Base-by-base conservation (phyloP, 139 green algal genomes). In the Chlorella sorokiniana region DNA sequence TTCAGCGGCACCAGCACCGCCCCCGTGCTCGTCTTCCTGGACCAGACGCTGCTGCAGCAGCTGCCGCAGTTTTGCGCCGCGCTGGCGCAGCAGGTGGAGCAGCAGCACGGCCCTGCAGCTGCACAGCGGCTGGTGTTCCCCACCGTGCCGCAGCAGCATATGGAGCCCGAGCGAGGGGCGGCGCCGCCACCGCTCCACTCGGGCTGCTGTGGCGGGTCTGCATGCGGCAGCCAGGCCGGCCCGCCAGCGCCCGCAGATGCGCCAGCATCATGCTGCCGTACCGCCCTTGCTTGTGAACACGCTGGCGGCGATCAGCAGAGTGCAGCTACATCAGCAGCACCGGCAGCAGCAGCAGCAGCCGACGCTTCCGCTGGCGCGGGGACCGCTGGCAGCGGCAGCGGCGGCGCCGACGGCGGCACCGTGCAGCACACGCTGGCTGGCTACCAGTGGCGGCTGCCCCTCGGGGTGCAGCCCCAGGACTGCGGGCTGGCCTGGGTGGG, bases 401-500 rank as follows among this genome's bases (percentile, higher is more conserved):
- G 20, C 23, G 7, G 38, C 61, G 67, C 41, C 31, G 33, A 31
- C 33, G 31, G 41, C n/a, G 63, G 63, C 44, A 64, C 42, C 45
- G n/a, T 27, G 1, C 42, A 31, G 29, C 71, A 81, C 42, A 70
- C 20, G 41, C 59, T 89, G 42, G 84, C 68, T 42, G 87, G 87
- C n/a, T 83, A 87, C 40, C 35, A 45, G 18, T 91, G 83, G 88
- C 37, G 76, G 41, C 63, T 76, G 35, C 78, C 64, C 1, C 37
- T 40, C 10, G 78, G 65, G 8, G 29, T 59, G 29, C 23, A 33
- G 20, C 14, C 54, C 14, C 16, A 31, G 33, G 51, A 88, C 23
- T 89, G 81, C 45, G 65, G 44, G 27, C 81, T 86, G 70, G 84
- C 92, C n/a, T 95, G 93, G 93, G 61, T 95, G 18, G 92, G 92